These are phyloP conservation scores for Pythium brassicae DNA, from an alignment of 352 stramenopile species.

Conservation along the genomic window DNA sequence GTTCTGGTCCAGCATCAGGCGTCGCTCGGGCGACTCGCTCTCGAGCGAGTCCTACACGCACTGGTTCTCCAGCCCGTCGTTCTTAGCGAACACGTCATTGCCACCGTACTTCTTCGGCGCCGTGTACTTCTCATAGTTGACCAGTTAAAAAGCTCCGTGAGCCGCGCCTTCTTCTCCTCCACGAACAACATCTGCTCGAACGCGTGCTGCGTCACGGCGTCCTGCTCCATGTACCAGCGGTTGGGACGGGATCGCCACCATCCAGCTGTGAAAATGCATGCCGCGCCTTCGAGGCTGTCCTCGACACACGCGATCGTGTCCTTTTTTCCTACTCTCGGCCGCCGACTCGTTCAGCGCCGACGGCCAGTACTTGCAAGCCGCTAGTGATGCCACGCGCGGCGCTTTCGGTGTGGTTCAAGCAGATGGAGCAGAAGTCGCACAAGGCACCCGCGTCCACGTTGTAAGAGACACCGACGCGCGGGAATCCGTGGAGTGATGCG, in stretches of 20 bases:
- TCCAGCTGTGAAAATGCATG: too few species aligned
- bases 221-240: too few species aligned
- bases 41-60: too few species aligned
- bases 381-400: constrained; percentile 66
- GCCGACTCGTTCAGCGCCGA: constrained; percentile 79
- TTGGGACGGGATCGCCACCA: too few species aligned
- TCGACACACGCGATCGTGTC: too few species aligned
- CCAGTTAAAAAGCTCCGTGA: constrained; percentile 85
- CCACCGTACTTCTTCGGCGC: constrained; percentile 64
- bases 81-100: constrained; percentile 86
- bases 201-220: too few species aligned
- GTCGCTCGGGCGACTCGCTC: too few species aligned
- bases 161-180: constrained; percentile 59
- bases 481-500: neutral
- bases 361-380: constrained; percentile 75
- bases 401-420: constrained; percentile 73
- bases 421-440: constrained; percentile 69
- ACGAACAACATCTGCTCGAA: too few species aligned
- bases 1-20: too few species aligned
- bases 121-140: constrained; percentile 88
- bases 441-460: constrained; percentile 24
- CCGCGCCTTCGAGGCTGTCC: too few species aligned
- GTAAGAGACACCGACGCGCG: neutral
- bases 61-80: constrained; percentile 85
- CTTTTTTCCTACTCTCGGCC: constrained; percentile 83